Conservation (phyloP, 306 rosid genomes). For the Erythrophleum fordii region DNA sequence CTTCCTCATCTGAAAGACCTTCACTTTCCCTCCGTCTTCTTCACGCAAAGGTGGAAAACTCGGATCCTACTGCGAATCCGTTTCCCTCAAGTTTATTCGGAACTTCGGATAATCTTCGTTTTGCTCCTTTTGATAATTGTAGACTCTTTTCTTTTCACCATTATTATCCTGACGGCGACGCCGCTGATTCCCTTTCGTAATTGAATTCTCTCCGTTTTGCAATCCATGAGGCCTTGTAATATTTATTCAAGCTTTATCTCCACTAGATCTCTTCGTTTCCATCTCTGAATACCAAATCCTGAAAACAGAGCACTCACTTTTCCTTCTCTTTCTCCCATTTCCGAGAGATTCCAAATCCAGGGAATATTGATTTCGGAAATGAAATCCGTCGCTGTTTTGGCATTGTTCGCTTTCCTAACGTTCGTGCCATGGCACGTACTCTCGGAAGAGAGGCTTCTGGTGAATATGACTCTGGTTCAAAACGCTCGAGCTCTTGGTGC, state of each 20-base stretch:
- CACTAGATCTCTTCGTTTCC: background rate
- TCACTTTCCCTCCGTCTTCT: background rate
- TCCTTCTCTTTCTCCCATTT: slow-evolving; percentile 18
- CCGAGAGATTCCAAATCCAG: slow-evolving; percentile 26
- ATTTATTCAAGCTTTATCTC: background rate
- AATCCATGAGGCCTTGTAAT: slow-evolving; percentile 26
- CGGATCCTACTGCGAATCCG: slow-evolving; percentile 12
- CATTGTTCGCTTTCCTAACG: slow-evolving; percentile 36
- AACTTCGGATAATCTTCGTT: background rate
- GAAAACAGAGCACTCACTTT: slow-evolving; percentile 6
- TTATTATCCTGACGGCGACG: slow-evolving; percentile 2
- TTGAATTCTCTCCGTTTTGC: slow-evolving; percentile 32
- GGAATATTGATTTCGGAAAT: slow-evolving; percentile 11
- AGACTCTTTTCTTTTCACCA: background rate
- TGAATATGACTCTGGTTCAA: slow-evolving; percentile 71
- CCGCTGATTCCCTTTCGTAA: background rate
- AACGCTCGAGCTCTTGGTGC: slow-evolving; percentile 68
- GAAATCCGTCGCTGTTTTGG: slow-evolving; percentile 39
- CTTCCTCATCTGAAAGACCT: background rate
- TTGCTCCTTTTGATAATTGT: background rate
- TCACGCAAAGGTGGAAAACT: background rate
- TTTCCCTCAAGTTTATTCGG: background rate
- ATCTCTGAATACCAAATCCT: background rate
- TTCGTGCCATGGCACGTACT: slow-evolving; percentile 44
- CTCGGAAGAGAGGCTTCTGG: slow-evolving; percentile 55